Conservation (phyloP, 1,284 basidiomycete species). For the Xanthoconium separans region DNA sequence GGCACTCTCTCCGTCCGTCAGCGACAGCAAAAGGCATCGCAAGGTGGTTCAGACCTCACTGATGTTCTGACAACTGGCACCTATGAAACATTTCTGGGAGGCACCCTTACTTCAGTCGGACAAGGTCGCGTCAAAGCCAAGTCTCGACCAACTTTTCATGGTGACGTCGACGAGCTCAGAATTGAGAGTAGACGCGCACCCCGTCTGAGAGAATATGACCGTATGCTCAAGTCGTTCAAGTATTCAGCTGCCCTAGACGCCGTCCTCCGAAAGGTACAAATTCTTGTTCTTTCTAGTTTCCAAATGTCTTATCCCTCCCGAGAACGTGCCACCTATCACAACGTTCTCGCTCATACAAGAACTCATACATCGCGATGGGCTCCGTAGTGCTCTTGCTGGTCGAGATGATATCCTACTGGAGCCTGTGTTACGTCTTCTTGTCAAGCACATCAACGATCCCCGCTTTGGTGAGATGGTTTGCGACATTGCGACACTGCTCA, state of each 20-base stretch:
- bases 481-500: slow-evolving; percentile 79
- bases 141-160: slow-evolving; percentile 46
- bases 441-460: slow-evolving; percentile 87
- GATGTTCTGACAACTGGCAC: slow-evolving; percentile 55
- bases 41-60: slow-evolving; percentile 48
- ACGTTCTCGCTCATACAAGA: slow-evolving; percentile 94
- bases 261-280: slow-evolving; percentile 75
- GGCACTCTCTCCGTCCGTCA: slow-evolving; percentile 90
- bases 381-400: slow-evolving; percentile 83
- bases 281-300: not conserved
- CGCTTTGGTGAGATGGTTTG: slow-evolving; percentile 89
- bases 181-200: slow-evolving; percentile 74
- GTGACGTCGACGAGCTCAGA: slow-evolving; percentile 68
- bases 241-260: slow-evolving; percentile 94
- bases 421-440: slow-evolving; percentile 82
- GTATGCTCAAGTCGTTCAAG: slow-evolving; percentile 88
- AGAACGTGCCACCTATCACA: slow-evolving; percentile 80
- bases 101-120: slow-evolving; percentile 53
- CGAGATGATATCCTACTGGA: slow-evolving; percentile 95
- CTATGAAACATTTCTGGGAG: slow-evolving; percentile 74
- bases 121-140: slow-evolving; percentile 57
- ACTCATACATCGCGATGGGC: slow-evolving; percentile 88
- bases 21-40: slow-evolving; percentile 74
- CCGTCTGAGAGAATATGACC: slow-evolving; percentile 86
- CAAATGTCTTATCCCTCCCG: slow-evolving; percentile 8